phyloP scores from a whole-genome alignment of 495 filamentous ascomycete species.

The Hyaloscypha finlandica region DNA sequence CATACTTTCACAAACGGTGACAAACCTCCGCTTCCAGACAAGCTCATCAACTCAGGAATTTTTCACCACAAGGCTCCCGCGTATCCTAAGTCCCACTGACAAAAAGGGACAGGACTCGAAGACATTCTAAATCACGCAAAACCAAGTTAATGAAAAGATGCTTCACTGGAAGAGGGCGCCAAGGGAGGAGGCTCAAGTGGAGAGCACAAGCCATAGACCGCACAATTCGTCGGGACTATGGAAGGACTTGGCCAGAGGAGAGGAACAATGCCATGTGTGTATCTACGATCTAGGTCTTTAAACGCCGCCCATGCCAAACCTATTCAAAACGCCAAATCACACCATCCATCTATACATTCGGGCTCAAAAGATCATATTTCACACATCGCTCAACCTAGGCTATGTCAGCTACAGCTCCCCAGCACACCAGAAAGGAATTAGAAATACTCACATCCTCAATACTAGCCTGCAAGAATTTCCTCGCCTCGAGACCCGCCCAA shows the following conservation, averaged over 20 bases:
- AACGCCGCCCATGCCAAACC: constrained; percentile 9
- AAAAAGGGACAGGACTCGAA: too few relatives aligned
- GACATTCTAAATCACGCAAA: too few relatives aligned
- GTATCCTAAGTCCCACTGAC: too few relatives aligned
- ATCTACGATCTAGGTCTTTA: neutral
- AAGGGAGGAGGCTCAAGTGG: too few relatives aligned
- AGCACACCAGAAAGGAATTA: neutral
- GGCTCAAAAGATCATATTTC: constrained; percentile 78
- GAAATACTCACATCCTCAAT: constrained; percentile 73
- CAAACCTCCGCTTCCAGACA: too few relatives aligned
- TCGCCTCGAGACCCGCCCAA: constrained; percentile 89
- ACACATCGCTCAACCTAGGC: constrained; percentile 71
- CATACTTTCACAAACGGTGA: too few relatives aligned
- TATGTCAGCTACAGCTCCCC: neutral
- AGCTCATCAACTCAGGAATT: too few relatives aligned
- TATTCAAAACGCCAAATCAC: neutral
- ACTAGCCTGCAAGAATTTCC: constrained; percentile 83
- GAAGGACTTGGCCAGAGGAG: neutral
- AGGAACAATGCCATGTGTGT: neutral
- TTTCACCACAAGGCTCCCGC: too few relatives aligned
- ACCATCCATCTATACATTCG: constrained; percentile 62
- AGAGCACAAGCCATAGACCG: too few relatives aligned
- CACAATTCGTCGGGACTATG: too few relatives aligned
- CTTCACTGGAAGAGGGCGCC: too few relatives aligned
- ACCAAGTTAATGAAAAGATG: too few relatives aligned